These are phyloP conservation scores for Cyclotella sp. DNA, from an alignment of 108 stramenopile genomes.

Conservation along the genomic window DNA sequence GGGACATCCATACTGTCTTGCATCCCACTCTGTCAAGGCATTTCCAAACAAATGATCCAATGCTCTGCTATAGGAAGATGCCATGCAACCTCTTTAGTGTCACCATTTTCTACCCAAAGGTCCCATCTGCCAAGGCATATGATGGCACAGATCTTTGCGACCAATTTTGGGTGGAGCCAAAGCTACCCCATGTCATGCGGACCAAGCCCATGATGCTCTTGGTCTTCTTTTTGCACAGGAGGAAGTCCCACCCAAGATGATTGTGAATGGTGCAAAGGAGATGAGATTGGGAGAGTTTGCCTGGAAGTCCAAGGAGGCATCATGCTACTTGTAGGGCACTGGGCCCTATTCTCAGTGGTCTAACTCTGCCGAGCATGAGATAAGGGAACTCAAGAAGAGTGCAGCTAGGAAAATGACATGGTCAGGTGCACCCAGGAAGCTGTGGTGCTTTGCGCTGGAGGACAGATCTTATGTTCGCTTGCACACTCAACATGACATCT, in stretches of 20 bases:
- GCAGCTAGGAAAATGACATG: constrained; percentile 14
- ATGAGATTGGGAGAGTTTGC: constrained; percentile 27
- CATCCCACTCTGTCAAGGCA: constrained; percentile 22
- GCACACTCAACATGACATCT: constrained; percentile 26
- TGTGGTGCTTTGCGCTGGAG: constrained; percentile 49
- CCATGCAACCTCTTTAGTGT: too few relatives aligned
- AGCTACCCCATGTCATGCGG: constrained; percentile 28
- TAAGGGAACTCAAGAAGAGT: constrained; percentile 36
- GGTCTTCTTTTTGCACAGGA: too few relatives aligned
- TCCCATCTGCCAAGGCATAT: constrained; percentile 20
- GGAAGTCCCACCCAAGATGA: too few relatives aligned
- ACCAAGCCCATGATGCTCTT: too few relatives aligned
- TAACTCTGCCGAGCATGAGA: constrained; percentile 39
- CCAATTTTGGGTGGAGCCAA: constrained; percentile 31
- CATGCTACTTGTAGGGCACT: constrained; percentile 15
- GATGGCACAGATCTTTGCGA: constrained; percentile 33
- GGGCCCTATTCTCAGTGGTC: constrained; percentile 43
- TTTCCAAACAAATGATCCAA: constrained; percentile 9
- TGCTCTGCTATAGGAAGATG: too few relatives aligned
- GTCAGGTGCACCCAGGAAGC: neutral
- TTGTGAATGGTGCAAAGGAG: constrained; percentile 42
- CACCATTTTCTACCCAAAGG: too few relatives aligned
- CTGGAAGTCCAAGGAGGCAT: constrained; percentile 26
- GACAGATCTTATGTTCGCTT: constrained; percentile 22
- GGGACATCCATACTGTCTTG: neutral